These are phyloP conservation scores for Ophiostoma pallidulum DNA, from an alignment of 2,329 filamentous ascomycete species.

Conservation along the genomic window DNA sequence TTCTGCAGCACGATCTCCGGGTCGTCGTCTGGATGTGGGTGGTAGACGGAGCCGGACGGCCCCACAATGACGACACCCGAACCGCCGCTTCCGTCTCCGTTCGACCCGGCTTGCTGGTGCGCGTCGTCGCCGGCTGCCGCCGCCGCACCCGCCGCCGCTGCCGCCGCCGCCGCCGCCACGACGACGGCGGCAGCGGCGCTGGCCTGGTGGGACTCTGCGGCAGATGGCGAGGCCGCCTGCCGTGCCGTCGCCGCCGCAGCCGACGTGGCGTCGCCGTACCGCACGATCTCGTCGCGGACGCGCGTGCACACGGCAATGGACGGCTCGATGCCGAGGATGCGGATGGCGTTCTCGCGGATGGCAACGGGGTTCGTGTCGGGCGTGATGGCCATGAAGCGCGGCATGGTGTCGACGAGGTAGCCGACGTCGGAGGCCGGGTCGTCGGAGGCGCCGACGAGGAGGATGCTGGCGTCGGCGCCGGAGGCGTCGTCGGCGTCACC, in stretches of 20 bases:
- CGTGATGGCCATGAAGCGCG: conserved; percentile 48
- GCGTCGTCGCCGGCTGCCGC: conserved; percentile 9
- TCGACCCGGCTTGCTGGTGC: conserved; percentile 10
- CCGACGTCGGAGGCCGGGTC: conserved; percentile 47
- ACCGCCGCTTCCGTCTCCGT: conserved; percentile 13
- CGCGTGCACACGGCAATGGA: conserved; percentile 45
- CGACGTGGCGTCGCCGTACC: conserved; percentile 17
- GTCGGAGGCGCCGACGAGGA: conserved; percentile 35
- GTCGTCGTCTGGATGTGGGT: conserved; percentile 36
- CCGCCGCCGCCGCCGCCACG: conserved; percentile 16
- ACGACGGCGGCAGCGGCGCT: conserved; percentile 12
- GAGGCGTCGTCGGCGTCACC: conserved; percentile 40
- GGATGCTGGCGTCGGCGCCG: conserved; percentile 45
- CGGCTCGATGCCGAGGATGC: conserved; percentile 46
- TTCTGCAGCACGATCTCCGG: conserved; percentile 50
- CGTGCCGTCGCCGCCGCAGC: not conserved
- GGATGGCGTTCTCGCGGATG: conserved; percentile 48
- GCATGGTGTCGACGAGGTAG: conserved; percentile 52
- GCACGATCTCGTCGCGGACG: conserved; percentile 49
- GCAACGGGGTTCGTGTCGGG: conserved; percentile 50
- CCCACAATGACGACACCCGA: too few relatives aligned
- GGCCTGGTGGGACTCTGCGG: conserved; percentile 4
- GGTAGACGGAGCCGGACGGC: conserved; percentile 6
- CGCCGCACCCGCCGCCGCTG: conserved; percentile 4
- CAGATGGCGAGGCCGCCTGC: not conserved